Evolutionary conservation across 805 yeast genomes (phyloP).

Genomic region (Jamesozyma spencerorum): DNA sequence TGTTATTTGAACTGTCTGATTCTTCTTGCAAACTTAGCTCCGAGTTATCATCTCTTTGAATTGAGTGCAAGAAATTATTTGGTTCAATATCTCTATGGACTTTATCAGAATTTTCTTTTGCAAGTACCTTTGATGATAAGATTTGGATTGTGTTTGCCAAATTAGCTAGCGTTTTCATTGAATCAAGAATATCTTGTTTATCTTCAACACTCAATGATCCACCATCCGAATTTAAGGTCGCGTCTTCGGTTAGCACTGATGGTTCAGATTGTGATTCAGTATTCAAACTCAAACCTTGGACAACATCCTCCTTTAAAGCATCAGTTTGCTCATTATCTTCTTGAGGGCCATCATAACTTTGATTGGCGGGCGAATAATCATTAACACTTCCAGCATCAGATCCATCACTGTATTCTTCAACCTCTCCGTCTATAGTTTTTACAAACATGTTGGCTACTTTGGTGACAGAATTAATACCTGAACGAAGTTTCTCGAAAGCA

Average conservation of each 20-base stretch:
- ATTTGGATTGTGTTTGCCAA: neutral
- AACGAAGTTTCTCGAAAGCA: slow-evolving; percentile 7
- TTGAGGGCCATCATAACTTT: no score
- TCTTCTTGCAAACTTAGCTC: slow-evolving; percentile 1
- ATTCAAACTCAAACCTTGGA: no score
- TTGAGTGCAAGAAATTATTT: neutral
- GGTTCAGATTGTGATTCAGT: no score
- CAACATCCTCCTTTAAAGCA: no score
- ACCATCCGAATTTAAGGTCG: neutral
- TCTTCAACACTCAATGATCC: neutral
- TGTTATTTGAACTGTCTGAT: neutral
- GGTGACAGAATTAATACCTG: slow-evolving; percentile 12
- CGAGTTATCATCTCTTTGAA: slow-evolving; percentile 3
- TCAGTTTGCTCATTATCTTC: neutral
- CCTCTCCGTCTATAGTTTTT: slow-evolving; percentile 9
- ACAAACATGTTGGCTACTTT: slow-evolving; percentile 12
- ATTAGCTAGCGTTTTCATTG: neutral
- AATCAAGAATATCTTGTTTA: neutral
- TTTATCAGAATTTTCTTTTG: neutral
- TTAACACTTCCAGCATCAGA: slow-evolving; percentile 2
- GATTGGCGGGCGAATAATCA: neutral
- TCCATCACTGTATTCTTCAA: neutral
- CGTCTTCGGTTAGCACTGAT: neutral
- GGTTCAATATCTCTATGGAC: neutral
- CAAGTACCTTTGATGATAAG: neutral